Conservation (phyloP, 768 basidiomycete species). For the Amanita polypyramis region DNA sequence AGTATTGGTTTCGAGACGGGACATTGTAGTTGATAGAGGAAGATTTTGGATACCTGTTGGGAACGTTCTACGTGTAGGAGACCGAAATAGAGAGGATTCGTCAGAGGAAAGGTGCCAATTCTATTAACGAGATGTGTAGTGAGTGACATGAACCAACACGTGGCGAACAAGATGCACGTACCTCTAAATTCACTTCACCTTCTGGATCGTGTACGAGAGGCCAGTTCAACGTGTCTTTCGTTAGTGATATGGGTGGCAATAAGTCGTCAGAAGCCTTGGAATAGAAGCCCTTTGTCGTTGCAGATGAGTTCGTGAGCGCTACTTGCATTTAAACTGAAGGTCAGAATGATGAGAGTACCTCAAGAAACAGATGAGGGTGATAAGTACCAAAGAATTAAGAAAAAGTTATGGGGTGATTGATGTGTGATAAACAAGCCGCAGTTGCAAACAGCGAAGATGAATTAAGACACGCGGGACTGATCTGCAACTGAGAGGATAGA, state of each 20-base stretch:
- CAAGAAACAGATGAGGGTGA: constrained; percentile 11
- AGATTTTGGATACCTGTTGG: constrained; percentile 28
- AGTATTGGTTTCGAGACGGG: constrained; percentile 22
- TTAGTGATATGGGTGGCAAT: constrained; percentile 24
- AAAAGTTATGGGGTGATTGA: constrained; percentile 17
- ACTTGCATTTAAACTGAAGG: constrained; percentile 56
- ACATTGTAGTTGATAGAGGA: constrained; percentile 29
- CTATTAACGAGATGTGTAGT: constrained; percentile 16
- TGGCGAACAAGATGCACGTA: constrained; percentile 19
- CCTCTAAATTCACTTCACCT: constrained; percentile 35
- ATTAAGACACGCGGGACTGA: constrained; percentile 9
- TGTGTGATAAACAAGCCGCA: constrained; percentile 13
- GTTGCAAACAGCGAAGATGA: constrained; percentile 12
- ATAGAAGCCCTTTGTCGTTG: constrained; percentile 35
- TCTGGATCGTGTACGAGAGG: constrained; percentile 34
- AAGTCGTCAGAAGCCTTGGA: constrained; percentile 22
- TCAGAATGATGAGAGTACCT: constrained; percentile 19
- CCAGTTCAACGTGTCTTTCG: constrained; percentile 37
- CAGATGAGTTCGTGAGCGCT: constrained; percentile 42
- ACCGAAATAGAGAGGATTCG: constrained; percentile 24
- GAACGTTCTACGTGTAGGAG: constrained; percentile 17
- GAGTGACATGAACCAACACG: constrained; percentile 24
- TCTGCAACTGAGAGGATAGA: constrained; percentile 15
- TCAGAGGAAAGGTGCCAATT: constrained; percentile 37
- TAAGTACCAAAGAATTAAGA: constrained; percentile 35